Evolutionary conservation across 106 monocot genomes (phyloP).

Genomic region (Acorus gramineus): DNA sequence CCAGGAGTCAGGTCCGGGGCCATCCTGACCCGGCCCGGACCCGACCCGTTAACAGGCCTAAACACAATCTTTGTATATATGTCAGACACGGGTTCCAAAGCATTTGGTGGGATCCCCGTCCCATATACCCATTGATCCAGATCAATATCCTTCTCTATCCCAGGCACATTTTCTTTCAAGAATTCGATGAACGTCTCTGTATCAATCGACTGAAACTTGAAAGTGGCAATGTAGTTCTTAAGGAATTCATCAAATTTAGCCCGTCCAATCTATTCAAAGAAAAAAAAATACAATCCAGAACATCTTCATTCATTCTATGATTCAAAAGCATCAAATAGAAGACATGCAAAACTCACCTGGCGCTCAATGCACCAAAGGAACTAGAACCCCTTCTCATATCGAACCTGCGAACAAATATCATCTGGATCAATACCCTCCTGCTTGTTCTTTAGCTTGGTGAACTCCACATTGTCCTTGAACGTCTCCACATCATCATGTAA

Average conservation of each 20-base stretch:
- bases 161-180: conserved; percentile 60
- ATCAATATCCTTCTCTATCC: conserved; percentile 75
- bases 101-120: conserved; percentile 81
- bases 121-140: conserved; percentile 70
- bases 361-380: conserved; percentile 98
- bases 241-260: conserved; percentile 76
- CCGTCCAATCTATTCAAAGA: conserved; percentile 49
- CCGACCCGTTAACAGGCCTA: too few relatives aligned
- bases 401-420: conserved; percentile 80
- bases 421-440: conserved; percentile 85
- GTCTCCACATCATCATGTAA: conserved; percentile 74
- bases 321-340: background rate
- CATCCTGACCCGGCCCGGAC: too few relatives aligned
- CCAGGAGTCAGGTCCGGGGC: too few relatives aligned
- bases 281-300: background rate
- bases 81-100: conserved; percentile 63
- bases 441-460: conserved; percentile 84
- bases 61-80: conserved; percentile 67
- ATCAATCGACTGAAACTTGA: conserved; percentile 93
- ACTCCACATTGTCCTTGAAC: conserved; percentile 89
- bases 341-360: conserved; percentile 26
- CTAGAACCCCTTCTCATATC: conserved; percentile 97
- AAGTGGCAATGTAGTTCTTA: conserved; percentile 88
- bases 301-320: background rate
- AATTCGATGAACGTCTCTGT: conserved; percentile 82